Evolutionary conservation across 768 basidiomycete species (phyloP).

Genomic region (Psilocybe sp.): DNA sequence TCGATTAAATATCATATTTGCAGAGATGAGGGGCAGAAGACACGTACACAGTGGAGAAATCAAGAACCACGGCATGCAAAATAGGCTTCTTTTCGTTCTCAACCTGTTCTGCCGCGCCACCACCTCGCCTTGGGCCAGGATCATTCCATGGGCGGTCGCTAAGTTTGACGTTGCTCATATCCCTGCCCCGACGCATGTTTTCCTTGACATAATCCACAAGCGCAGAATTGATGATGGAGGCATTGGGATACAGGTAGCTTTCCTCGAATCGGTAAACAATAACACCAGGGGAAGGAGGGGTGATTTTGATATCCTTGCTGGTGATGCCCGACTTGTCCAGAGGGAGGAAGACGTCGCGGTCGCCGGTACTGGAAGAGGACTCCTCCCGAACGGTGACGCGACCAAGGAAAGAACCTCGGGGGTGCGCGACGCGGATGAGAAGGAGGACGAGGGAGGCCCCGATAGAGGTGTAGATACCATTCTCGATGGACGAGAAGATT

Average conservation of each 20-base stretch:
- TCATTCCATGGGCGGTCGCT: slow-evolving; percentile 95
- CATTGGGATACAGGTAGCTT: slow-evolving; percentile 84
- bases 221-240: slow-evolving; percentile 60
- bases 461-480: slow-evolving; percentile 89
- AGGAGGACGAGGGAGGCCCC: slow-evolving; percentile 76
- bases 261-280: slow-evolving; percentile 92
- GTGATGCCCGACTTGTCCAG: slow-evolving; percentile 57
- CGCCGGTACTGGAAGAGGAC: slow-evolving; percentile 27
- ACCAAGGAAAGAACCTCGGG: slow-evolving; percentile 89
- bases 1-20: background rate
- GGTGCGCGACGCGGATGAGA: slow-evolving; percentile 82
- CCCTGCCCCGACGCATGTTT: slow-evolving; percentile 72
- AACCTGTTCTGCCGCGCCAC: slow-evolving; percentile 42
- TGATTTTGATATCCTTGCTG: slow-evolving; percentile 69
- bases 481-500: slow-evolving; percentile 90
- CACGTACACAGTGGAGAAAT: slow-evolving; percentile 80
- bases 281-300: slow-evolving; percentile 80
- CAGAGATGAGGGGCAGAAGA: background rate
- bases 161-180: slow-evolving; percentile 59
- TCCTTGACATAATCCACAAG: slow-evolving; percentile 82
- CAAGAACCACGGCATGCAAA: slow-evolving; percentile 85
- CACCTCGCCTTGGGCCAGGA: slow-evolving; percentile 62
- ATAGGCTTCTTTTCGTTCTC: slow-evolving; percentile 56
- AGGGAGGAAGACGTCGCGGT: slow-evolving; percentile 84
- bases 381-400: slow-evolving; percentile 61